Conservation (phyloP, 768 basidiomycete genomes). For the Suillus tomentosus region DNA sequence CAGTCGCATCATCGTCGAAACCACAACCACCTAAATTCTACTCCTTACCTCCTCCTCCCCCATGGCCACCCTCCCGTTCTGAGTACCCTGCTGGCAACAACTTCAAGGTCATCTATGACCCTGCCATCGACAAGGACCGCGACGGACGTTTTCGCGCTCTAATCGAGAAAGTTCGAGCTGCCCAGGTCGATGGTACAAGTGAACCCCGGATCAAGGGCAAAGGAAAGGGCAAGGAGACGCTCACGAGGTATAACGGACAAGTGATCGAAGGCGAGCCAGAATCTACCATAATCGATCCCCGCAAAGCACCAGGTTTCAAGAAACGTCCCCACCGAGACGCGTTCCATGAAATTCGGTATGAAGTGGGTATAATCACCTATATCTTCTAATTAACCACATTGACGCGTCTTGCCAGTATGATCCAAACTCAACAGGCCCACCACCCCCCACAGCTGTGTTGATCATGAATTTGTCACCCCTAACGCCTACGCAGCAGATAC, state of each 20-base stretch:
- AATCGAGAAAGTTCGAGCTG: slow-evolving; percentile 42
- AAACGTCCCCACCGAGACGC: slow-evolving; percentile 37
- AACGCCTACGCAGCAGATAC: slow-evolving; percentile 64
- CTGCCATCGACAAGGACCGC: slow-evolving; percentile 48
- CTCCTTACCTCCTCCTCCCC: slow-evolving; percentile 45
- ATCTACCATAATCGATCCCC: slow-evolving; percentile 52
- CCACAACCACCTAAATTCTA: slow-evolving; percentile 36
- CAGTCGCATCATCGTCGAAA: slow-evolving; percentile 32
- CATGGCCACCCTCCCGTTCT: slow-evolving; percentile 57
- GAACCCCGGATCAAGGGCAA: slow-evolving; percentile 59
- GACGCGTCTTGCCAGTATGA: slow-evolving; percentile 59
- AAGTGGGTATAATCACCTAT: slow-evolving; percentile 44
- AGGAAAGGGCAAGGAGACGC: slow-evolving; percentile 60
- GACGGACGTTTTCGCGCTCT: slow-evolving; percentile 42
- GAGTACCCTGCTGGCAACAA: slow-evolving; percentile 50
- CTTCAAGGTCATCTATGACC: slow-evolving; percentile 69
- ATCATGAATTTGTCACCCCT: slow-evolving; percentile 72
- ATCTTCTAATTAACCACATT: slow-evolving; percentile 8
- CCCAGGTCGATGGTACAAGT: slow-evolving; percentile 32
- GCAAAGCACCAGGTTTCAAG: slow-evolving; percentile 44
- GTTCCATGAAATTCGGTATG: slow-evolving; percentile 52
- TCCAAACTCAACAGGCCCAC: slow-evolving; percentile 64
- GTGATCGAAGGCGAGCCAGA: slow-evolving; percentile 46
- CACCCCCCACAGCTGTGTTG: slow-evolving; percentile 75
- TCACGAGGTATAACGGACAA: slow-evolving; percentile 58